A percentile compares a stretch with the other conserved stretches of the same genome.
Conservation (phyloP, 768 basidiomycete species). For the Nidularia pulvinata region DNA sequence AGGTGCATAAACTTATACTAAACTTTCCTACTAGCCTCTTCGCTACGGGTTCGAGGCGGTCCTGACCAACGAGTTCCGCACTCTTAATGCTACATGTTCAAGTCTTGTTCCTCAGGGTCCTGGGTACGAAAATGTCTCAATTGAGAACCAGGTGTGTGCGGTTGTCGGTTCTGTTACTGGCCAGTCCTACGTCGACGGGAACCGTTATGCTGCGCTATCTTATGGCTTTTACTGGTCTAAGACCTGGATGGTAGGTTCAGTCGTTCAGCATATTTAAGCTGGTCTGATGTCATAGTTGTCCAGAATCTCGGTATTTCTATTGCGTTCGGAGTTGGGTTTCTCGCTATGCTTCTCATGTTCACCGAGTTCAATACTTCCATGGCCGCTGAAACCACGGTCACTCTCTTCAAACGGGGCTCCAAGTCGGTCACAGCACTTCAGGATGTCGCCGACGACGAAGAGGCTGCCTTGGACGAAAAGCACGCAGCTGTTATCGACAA, state of each 20-base stretch:
- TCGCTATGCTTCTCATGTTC: constrained; percentile 50
- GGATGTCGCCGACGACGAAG: background rate
- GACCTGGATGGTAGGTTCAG: constrained; percentile 36
- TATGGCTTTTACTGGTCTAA: constrained; percentile 43
- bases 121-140: constrained; percentile 54
- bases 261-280: background rate
- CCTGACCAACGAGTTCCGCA: constrained; percentile 83
- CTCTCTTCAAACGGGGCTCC: constrained; percentile 67
- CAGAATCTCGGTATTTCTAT: constrained; percentile 70
- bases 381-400: constrained; percentile 31
- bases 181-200: constrained; percentile 56
- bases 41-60: constrained; percentile 60
- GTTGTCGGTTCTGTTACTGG: constrained; percentile 64
- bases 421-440: constrained; percentile 7
- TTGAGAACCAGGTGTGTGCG: constrained; percentile 76
- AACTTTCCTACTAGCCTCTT: constrained; percentile 4
- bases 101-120: constrained; percentile 60
- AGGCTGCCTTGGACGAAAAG: constrained; percentile 1
- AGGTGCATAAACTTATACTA: constrained; percentile 4
- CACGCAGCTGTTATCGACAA: constrained; percentile 3
- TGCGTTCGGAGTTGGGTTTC: constrained; percentile 64
- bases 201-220: constrained; percentile 41
- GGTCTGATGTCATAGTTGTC: background rate
- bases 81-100: constrained; percentile 58
- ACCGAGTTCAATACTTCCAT: constrained; percentile 50